These are phyloP conservation scores for Zangia roseola DNA, from an alignment of 768 basidiomycete species.

Conservation along the genomic window DNA sequence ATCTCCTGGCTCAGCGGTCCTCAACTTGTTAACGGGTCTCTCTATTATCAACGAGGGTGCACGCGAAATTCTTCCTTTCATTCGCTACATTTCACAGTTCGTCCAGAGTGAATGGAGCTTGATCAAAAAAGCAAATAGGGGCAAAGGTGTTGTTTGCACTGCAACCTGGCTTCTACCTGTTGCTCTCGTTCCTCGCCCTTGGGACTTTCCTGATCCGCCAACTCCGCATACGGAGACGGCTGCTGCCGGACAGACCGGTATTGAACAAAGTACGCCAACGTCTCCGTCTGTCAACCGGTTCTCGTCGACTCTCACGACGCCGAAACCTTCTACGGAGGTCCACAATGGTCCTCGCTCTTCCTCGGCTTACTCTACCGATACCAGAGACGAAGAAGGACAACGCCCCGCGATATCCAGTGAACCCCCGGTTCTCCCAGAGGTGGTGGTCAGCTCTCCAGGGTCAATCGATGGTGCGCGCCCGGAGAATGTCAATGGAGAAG, in stretches of 20 bases:
- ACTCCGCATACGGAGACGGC: conserved; percentile 30
- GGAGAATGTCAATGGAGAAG: conserved; percentile 14
- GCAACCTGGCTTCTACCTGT: conserved; percentile 90
- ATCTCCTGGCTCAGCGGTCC: conserved; percentile 51
- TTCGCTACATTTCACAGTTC: conserved; percentile 80
- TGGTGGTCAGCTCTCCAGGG: conserved; percentile 34
- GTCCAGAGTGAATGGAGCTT: conserved; percentile 70
- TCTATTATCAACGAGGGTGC: conserved; percentile 70
- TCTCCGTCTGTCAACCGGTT: conserved; percentile 22
- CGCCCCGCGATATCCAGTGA: conserved; percentile 26
- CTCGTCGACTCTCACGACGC: conserved; percentile 26
- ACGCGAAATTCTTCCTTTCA: conserved; percentile 79
- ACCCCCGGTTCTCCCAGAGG: conserved; percentile 33
- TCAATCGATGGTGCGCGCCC: conserved; percentile 30
- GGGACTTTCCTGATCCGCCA: conserved; percentile 63
- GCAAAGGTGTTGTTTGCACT: conserved; percentile 81
- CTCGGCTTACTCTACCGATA: conserved; percentile 30
- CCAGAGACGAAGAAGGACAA: conserved; percentile 25
- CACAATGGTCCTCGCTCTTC: conserved; percentile 24
- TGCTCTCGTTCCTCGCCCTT: conserved; percentile 74
- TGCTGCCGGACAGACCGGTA: conserved; percentile 6
- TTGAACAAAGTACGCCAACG: conserved; percentile 17
- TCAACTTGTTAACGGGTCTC: conserved; percentile 76
- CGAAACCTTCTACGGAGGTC: conserved; percentile 30
- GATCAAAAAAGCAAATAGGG: conserved; percentile 63